These are phyloP conservation scores for Aspergillus costaricaensis DNA, from an alignment of 2,329 filamentous ascomycete species.

Conservation along the genomic window DNA sequence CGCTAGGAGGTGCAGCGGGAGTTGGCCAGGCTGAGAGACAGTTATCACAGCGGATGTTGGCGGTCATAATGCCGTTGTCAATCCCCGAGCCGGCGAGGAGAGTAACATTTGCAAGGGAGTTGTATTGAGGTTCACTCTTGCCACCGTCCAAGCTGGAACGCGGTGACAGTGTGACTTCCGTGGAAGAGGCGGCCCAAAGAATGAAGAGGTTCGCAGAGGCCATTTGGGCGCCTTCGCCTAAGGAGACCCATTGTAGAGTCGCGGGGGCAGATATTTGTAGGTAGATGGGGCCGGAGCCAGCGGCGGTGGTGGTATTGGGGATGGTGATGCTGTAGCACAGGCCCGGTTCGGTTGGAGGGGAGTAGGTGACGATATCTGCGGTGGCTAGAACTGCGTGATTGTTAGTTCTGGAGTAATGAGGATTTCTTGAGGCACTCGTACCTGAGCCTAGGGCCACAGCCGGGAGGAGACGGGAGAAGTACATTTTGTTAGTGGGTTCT, in stretches of 20 bases:
- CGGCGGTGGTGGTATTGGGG: background rate
- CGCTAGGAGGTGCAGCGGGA: background rate
- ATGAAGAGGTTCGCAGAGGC: background rate
- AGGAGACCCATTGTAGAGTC: background rate
- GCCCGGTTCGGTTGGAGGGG: background rate
- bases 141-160: conserved; percentile 2
- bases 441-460: background rate
- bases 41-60: background rate
- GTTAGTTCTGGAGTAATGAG: background rate
- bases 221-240: conserved; percentile 1
- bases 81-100: background rate
- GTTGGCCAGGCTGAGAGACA: background rate
- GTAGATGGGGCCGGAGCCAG: background rate
- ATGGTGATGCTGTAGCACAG: conserved; percentile 6
- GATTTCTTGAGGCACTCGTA: background rate
- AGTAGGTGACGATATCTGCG: background rate
- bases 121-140: background rate
- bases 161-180: background rate
- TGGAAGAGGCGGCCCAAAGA: background rate
- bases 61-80: background rate
- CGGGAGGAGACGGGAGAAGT: background rate
- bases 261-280: background rate
- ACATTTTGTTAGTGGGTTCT: background rate
- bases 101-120: background rate
- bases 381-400: background rate